Evolutionary conservation across 345 rosid genomes (phyloP), one percentile per base, ranked within the genome.

Genomic region (Cochlearia excelsa): DNA sequence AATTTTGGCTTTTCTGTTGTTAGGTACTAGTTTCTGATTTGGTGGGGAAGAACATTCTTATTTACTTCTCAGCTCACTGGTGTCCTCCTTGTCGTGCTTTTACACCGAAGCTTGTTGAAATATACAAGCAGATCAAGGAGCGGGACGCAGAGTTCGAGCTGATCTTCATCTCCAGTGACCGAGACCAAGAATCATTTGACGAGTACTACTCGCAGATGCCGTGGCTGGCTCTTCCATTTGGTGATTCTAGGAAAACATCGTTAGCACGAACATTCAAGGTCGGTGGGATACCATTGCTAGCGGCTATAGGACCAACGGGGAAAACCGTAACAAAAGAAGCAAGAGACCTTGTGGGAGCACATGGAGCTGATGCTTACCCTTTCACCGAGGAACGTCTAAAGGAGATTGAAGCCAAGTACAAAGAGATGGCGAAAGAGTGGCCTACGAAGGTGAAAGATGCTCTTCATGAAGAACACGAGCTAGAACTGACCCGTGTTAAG

Each of bases 41-140:
- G 46, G 84, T 70, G 45, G 91, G 95, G 42, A 90, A 81, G 78
- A 74, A 69, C 74, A 74, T 81, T 59, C 80, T 85, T 16, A 68
- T 90, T 38, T 84, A 82, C 69, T 85, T 85, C 79, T 87, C 95
- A 54, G 87, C 88, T 1, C 81, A 82, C 55, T 79, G 95, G 89
- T 84, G 82, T 48, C 77, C 78, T 28, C 84, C 84, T 2, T 84
- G 84, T 44, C 80, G 80, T 4, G 83, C 75, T 7, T 87, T 87
- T 74, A 62, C 81, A 10, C 88, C 88, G 16, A 79, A 76, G 54
- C 85, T 85, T 28, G 74, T 77, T 11, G 75, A 83, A 71, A 77
- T 75, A 11, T 85, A 83, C 72, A 70, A 81, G 43, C 66, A 81
- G 66, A 87, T 85, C 50, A 82, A 81, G 78, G 77, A 63, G 9